A percentile compares a stretch with the other conserved stretches of the same genome.
phyloP scores from a whole-genome alignment of 768 basidiomycete species.

The Rhizopogon vesiculosus region DNA sequence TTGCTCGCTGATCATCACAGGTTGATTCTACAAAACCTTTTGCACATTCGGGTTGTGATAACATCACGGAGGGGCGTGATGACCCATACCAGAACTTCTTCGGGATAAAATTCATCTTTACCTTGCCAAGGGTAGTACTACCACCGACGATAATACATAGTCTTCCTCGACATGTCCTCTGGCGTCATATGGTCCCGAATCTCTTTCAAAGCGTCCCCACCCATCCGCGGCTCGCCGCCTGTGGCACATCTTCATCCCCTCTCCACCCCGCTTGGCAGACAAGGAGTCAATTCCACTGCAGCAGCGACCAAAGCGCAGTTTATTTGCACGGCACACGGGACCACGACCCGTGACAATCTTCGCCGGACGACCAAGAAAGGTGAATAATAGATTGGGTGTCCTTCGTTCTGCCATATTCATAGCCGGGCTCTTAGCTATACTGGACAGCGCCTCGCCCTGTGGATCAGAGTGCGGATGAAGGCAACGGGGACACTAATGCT shows the following conservation, averaged over 20 bases:
- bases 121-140: neutral
- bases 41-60: neutral
- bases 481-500: neutral
- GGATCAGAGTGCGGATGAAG: too few species aligned
- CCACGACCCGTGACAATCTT: neutral
- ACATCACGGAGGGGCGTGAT: neutral
- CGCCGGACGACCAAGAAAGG: neutral
- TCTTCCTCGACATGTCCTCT: neutral
- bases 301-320: neutral
- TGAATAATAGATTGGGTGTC: neutral
- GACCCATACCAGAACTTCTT: neutral
- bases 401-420: neutral
- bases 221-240: too few species aligned
- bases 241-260: too few species aligned
- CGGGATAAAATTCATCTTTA: neutral
- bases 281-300: neutral
- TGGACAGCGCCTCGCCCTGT: neutral
- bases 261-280: neutral
- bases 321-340: neutral
- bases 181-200: neutral
- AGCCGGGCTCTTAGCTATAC: neutral
- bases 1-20: neutral
- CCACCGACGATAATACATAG: neutral
- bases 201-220: neutral
- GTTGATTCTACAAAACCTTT: neutral